Base-by-base conservation (phyloP, 441 rosid species). In the Erysimum pusillum region DNA sequence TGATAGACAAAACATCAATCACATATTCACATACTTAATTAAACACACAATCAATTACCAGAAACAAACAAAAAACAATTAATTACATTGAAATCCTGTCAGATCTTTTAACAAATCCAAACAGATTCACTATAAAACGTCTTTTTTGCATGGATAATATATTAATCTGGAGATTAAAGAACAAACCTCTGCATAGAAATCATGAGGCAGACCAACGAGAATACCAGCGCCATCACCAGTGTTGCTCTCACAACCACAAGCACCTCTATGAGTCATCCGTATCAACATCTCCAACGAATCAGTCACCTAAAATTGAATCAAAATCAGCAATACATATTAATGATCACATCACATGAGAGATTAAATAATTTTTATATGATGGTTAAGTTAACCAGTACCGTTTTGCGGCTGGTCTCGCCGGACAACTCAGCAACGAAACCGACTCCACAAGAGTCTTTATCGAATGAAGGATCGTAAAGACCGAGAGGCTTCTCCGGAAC, bases 211-310 rank as follows among this genome's bases (percentile, higher is more conserved):
- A 48, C 91, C 97, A 9, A 94, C 97, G 34, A 97, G 96, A 82
- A 97, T 90, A 14, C 99, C 99, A 76, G 99, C 99, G 31, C 99
- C 99, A 59, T 97, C 99, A 6, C 99, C 99, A 13, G 99, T 97
- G 76, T 97, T 97, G 31, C 93, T 79, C 77, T 97, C 99, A 69
- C 99, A 97, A 2, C 99, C 99, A 78, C 99, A 97, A 62, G 99
- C 99, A 10, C 99, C 99, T 81, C 99, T 89, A 71, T 97, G 99
- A n/a, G 97, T 2, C 99, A 97, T 97, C 71, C 99, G 84, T 39
- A 90, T 64, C 88, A 97, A 80, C 99, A 97, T 97, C 87, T 97
- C 99, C 84, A 97, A 22, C 36, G 98, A 96, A 88, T 97, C 99
- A 49, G 92, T 82, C 69, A 97, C 83, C 99, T 96, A 22, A 38